Evolutionary conservation across 2,329 filamentous ascomycete genomes (phyloP).

Genomic region (Berkeleyomyces rouxiae): DNA sequence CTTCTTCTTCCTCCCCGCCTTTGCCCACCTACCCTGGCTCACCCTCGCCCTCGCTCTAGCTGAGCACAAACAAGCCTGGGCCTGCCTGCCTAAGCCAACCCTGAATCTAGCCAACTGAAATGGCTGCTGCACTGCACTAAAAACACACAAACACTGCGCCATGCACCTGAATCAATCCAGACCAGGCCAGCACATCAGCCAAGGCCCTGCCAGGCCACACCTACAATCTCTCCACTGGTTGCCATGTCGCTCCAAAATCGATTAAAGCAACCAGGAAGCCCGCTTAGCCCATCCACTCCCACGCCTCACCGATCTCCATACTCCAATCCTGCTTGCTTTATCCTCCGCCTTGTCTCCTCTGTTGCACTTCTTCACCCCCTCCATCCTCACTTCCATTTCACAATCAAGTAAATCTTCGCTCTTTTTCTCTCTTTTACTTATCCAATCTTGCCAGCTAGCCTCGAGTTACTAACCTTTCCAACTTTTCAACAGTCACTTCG

Average conservation of each 20-base stretch:
- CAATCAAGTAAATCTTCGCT: neutral
- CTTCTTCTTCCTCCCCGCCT: constrained; percentile 8
- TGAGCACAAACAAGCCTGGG: constrained; percentile 7
- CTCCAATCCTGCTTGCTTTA: constrained; percentile 1
- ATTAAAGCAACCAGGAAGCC: constrained; percentile 2
- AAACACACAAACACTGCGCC: neutral
- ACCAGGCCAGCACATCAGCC: neutral
- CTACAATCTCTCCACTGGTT: neutral
- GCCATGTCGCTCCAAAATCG: neutral
- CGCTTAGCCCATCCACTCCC: neutral
- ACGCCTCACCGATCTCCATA: constrained; percentile 7
- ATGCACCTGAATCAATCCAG: neutral
- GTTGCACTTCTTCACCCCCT: neutral
- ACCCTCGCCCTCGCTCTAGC: constrained; percentile 4
- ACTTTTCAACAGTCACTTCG: constrained; percentile 9
- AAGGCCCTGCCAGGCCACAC: neutral
- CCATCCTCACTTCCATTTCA: neutral
- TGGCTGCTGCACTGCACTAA: neutral
- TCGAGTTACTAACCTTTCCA: neutral
- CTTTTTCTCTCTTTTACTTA: constrained; percentile 2
- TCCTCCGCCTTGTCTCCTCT: constrained; percentile 4
- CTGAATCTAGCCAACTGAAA: constrained; percentile 1
- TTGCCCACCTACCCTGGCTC: neutral
- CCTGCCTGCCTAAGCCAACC: constrained; percentile 7
- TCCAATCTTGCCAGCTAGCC: neutral